Evolutionary conservation across 1,139 yeast species (phyloP).

Genomic region (Blastobotrys illinoisensis): DNA sequence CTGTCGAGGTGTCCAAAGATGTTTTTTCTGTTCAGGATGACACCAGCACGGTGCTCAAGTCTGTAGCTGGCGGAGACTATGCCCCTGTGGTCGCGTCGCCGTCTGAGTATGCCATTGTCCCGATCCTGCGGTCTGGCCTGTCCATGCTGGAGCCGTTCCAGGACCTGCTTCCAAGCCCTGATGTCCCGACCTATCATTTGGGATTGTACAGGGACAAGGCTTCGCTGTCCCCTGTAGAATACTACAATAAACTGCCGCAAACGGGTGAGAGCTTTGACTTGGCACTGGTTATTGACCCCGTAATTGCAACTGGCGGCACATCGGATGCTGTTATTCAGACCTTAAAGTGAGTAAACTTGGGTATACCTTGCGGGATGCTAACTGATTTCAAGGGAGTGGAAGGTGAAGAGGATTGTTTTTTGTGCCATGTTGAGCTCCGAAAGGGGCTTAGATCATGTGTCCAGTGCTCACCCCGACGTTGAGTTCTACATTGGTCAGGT

Average conservation of each 20-base stretch:
- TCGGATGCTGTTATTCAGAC: constrained; percentile 34
- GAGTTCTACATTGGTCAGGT: constrained; percentile 30
- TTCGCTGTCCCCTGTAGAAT: constrained; percentile 33
- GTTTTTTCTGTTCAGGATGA: constrained; percentile 17
- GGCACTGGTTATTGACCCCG: constrained; percentile 34
- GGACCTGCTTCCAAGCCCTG: constrained; percentile 27
- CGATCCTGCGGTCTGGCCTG: constrained; percentile 33
- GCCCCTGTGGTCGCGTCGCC: constrained; percentile 18
- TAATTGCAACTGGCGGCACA: constrained; percentile 36
- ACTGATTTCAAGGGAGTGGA: constrained; percentile 26
- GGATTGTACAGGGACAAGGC: constrained; percentile 33
- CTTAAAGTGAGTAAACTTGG: constrained; percentile 9
- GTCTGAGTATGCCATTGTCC: constrained; percentile 26
- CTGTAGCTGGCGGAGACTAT: constrained; percentile 5
- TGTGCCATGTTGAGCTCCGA: constrained; percentile 26
- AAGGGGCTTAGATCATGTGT: constrained; percentile 25
- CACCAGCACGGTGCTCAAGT: not conserved
- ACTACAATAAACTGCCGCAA: constrained; percentile 34
- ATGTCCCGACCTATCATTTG: constrained; percentile 31
- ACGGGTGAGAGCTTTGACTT: constrained; percentile 20
- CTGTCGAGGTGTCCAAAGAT: constrained; percentile 27
- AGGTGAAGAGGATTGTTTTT: constrained; percentile 30
- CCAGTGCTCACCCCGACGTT: constrained; percentile 24
- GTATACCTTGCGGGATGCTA: too few species aligned
- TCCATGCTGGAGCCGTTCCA: constrained; percentile 32